Evolutionary conservation across 108 stramenopile species (phyloP).

Genomic region (Cyclotella baltica): DNA sequence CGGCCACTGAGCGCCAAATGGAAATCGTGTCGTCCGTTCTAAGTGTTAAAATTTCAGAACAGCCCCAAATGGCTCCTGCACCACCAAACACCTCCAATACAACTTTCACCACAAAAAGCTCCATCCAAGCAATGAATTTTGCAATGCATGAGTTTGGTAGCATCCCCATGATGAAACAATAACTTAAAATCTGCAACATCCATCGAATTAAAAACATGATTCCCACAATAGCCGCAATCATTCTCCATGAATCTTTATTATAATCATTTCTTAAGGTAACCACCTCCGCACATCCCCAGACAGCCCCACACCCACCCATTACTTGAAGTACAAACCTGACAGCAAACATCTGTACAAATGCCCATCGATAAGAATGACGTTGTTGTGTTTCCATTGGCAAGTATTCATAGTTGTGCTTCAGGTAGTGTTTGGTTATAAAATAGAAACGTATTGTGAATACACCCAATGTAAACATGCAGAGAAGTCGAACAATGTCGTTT

Average conservation of each 20-base stretch:
- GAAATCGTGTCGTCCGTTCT: slow-evolving; percentile 24
- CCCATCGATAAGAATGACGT: too few relatives aligned
- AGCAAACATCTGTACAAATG: slow-evolving; percentile 23
- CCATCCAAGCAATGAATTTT: slow-evolving; percentile 13
- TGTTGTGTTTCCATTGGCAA: not conserved
- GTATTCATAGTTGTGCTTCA: slow-evolving; percentile 4
- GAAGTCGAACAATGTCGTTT: not conserved
- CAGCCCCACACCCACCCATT: slow-evolving; percentile 47
- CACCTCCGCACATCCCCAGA: slow-evolving; percentile 49
- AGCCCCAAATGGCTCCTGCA: slow-evolving; percentile 48
- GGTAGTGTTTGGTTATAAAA: slow-evolving; percentile 21
- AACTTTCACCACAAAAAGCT: slow-evolving; percentile 27
- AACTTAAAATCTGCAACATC: slow-evolving; percentile 20
- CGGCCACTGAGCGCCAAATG: slow-evolving; percentile 31
- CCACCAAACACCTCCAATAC: slow-evolving; percentile 47
- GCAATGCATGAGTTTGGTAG: too few relatives aligned
- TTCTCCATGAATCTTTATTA: slow-evolving; percentile 20
- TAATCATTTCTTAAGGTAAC: slow-evolving; percentile 7
- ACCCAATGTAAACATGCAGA: not conserved
- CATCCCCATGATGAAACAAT: not conserved
- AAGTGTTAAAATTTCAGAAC: slow-evolving; percentile 32
- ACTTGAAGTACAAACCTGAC: slow-evolving; percentile 53
- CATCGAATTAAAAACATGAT: slow-evolving; percentile 30
- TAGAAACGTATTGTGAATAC: slow-evolving; percentile 1
- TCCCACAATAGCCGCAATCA: slow-evolving; percentile 7